phyloP scores from a whole-genome alignment of 306 rosid species.

The Rubus parviflorus region DNA sequence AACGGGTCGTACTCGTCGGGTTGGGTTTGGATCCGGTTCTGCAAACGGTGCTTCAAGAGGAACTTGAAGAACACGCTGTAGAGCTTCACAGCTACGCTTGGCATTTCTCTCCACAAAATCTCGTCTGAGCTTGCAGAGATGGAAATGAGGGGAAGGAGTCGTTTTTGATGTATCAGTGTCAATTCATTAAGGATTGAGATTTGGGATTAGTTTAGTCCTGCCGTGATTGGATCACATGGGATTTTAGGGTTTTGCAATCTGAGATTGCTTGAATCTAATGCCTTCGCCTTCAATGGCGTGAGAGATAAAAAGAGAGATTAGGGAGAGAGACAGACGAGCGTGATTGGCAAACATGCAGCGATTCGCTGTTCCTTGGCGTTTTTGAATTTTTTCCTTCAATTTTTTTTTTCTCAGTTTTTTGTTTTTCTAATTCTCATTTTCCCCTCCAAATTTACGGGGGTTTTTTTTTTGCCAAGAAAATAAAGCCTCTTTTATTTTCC shows the following conservation, averaged over 20 bases:
- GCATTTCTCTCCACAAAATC: constrained; percentile 45
- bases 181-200: constrained; percentile 17
- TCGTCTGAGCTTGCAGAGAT: constrained; percentile 19
- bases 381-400: not conserved
- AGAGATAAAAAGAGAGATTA: constrained; percentile 3
- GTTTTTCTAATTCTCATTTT: no score
- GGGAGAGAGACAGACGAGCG: constrained; percentile 5
- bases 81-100: constrained; percentile 89
- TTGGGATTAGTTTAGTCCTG: not conserved
- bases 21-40: constrained; percentile 71
- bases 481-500: no score
- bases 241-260: constrained; percentile 27
- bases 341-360: constrained; percentile 30
- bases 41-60: constrained; percentile 87
- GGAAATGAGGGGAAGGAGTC: not conserved
- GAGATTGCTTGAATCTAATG: constrained; percentile 31
- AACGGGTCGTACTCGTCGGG: constrained; percentile 56
- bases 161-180: constrained; percentile 10
- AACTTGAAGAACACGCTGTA: constrained; percentile 98
- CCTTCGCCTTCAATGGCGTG: constrained; percentile 35
- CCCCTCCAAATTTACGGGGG: no score
- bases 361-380: constrained; percentile 17
- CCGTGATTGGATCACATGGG: constrained; percentile 13
- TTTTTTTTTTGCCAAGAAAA: no score
- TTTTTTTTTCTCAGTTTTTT: not conserved